Conservation (phyloP, 352 stramenopile genomes). For the Pythium aquatile region DNA sequence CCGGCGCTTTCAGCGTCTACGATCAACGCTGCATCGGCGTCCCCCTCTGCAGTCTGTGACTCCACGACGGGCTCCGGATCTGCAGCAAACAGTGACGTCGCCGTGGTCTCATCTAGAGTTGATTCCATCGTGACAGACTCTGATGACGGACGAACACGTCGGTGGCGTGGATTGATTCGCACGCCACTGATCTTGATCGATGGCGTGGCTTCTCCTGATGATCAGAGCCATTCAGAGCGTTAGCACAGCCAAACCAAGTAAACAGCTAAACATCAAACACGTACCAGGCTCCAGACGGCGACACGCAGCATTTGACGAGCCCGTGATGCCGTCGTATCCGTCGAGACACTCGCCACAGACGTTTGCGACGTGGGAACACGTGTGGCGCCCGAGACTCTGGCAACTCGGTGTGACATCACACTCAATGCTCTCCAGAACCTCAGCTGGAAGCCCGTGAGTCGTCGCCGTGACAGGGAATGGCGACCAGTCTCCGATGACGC, state of each 20-base stretch:
- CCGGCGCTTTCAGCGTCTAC: not conserved
- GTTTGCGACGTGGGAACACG: slow-evolving; percentile 49
- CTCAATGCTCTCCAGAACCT: slow-evolving; percentile 63
- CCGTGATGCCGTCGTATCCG: slow-evolving; percentile 36
- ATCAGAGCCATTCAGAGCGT: no score
- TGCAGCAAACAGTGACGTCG: not conserved
- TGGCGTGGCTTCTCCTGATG: slow-evolving; percentile 10
- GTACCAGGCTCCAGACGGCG: slow-evolving; percentile 10
- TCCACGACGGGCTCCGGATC: not conserved
- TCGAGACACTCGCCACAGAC: slow-evolving; percentile 72
- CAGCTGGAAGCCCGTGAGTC: slow-evolving; percentile 62
- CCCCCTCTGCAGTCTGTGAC: not conserved
- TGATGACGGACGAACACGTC: not conserved
- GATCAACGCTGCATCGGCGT: not conserved
- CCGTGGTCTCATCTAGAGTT: not conserved
- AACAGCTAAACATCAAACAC: not conserved
- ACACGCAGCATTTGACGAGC: slow-evolving; percentile 48
- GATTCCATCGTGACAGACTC: not conserved
- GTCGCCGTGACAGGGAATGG: slow-evolving; percentile 40
- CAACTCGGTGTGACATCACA: slow-evolving; percentile 49
- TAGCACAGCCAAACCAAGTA: not conserved
- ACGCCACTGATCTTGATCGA: slow-evolving; percentile 70
- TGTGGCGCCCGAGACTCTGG: slow-evolving; percentile 46
- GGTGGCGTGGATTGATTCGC: slow-evolving; percentile 44
- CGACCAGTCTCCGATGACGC: slow-evolving; percentile 66